Base-by-base conservation (phyloP, 495 filamentous ascomycete species). In the Oidiodendron maius region DNA sequence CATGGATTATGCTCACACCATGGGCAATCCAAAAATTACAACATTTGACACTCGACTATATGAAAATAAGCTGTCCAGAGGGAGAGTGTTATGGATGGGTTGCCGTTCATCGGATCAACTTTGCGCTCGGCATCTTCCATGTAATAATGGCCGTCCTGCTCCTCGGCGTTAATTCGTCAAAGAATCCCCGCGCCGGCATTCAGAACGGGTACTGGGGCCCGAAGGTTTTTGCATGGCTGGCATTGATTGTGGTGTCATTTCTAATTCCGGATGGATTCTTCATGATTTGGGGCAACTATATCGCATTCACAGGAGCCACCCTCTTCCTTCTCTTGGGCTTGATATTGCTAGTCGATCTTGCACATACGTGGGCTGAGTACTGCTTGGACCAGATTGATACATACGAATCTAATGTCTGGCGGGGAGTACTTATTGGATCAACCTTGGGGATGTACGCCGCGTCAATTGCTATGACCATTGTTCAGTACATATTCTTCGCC, bases 1-100 rank as follows among this genome's bases (percentile, higher is more conserved):
- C 94, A 23, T 98, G 93, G 93, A 86, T 98, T 26, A 95, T 97
- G 90, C 91, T 97, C 75, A 97, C 93, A 8, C 89, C 89, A 51
- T 98, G 94, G 93, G 93, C 93, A 13, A 83, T 96, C 64, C 90
- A 95, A 59, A 96, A 96, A 61, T 72, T 98, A 9, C 82, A 96
- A 62, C 79, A 91, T 53, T 66, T 97, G 40, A 91, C 89, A 23
- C 72, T 98, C 41, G 89, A 97, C 68, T 96, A 96, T 61, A 89
- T 98, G 68, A 86, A 86, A 57, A 93, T 98, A 57, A 81, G 77
- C 56, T 98, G 93, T 62, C 82, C 86, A 30, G 89, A 88, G 16
- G 90, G 94, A 53, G 77, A 91, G 58, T 98, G 93, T 66, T 84
- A 93, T 60, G 93, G 93, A 37, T 98, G 90, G 78, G 83, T 95